phyloP scores from a whole-genome alignment of 2,329 filamentous ascomycete genomes.

The Lasiodiplodia citricola region DNA sequence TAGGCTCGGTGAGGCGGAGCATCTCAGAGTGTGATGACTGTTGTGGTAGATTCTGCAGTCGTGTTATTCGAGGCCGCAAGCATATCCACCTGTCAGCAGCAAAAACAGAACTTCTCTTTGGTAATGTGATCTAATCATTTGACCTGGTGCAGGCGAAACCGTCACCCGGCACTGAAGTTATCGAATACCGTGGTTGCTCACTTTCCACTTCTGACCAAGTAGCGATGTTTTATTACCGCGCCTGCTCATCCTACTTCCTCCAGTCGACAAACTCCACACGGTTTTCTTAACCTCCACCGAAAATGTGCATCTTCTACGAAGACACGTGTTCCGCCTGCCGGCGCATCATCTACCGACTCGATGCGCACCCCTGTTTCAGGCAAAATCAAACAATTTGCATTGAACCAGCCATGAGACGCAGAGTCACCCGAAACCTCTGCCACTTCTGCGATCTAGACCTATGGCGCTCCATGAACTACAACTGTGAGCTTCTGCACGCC shows the following conservation, averaged over 20 bases:
- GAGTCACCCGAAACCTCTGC: neutral
- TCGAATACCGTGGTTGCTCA: no score
- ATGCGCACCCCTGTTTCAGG: no score
- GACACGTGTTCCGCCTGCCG: neutral
- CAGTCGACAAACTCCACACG: no score
- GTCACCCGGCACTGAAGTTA: no score
- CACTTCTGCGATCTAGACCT: neutral
- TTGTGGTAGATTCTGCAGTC: neutral
- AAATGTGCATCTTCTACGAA: neutral
- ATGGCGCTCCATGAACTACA: neutral
- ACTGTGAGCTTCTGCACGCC: neutral
- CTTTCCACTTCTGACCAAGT: no score
- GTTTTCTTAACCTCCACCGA: no score
- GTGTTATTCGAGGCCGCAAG: neutral
- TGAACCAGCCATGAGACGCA: neutral
- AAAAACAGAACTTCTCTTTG: no score
- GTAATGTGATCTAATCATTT: no score
- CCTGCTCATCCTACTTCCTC: no score
- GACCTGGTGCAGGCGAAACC: no score
- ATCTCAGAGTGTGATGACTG: neutral
- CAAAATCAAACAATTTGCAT: neutral
- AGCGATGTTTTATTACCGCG: no score
- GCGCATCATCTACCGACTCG: neutral
- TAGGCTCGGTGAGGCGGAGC: constrained; percentile 8
- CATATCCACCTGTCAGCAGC: no score